Base-by-base conservation (phyloP, 192 early-diverging fungal genomes). In the Pilaira anomala region DNA sequence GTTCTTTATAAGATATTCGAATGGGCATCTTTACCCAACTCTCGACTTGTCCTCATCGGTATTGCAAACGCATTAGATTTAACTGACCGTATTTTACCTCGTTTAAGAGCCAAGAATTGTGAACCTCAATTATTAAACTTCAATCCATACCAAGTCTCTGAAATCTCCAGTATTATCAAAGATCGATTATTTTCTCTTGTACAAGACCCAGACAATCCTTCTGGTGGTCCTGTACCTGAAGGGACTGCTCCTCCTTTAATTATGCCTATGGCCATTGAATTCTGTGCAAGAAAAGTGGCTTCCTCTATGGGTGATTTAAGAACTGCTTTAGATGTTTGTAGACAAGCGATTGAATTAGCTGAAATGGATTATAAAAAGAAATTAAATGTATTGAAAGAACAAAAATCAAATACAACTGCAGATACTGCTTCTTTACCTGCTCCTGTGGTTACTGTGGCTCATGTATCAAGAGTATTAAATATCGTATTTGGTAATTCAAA, bases 21-120 rank as follows among this genome's bases (percentile, higher is more conserved):
- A 61, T 88, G 85, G 88, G 72, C 87, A 2, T 77, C 74, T 7
- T 70, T 78, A 21, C 76, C 83, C 3, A 55, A 71, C 7, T 90
- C 92, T 54, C 75, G 79, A 0, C 65, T 98, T 40, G 83, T 85
- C 0, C 69, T 98, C 36, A 84, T 98, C 40, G 95, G 95, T 14
- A 97, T 98, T 53, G 92, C 95, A 26, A 98, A 98, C 72, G 91
- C 96, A 0, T 73, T 98, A 12, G 90, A 98, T 72, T 76, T 98
- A 65, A 93, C 93, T 8, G 87, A 93, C 60, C 81, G 93, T 18
- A 86, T 95, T 42, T 72, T 97, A 60, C 94, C 95, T n/a, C 80
- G 93, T 41, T 78, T 97, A 41, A 82, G 85, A 63, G 88, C 88
- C 24, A 87, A 88, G 58, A 86, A 87, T 64, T 91, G 92, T 85